A percentile compares a stretch with the other conserved stretches of the same genome.
Evolutionary conservation across 805 yeast species (phyloP).

Genomic region (Lipomyces kockii): DNA sequence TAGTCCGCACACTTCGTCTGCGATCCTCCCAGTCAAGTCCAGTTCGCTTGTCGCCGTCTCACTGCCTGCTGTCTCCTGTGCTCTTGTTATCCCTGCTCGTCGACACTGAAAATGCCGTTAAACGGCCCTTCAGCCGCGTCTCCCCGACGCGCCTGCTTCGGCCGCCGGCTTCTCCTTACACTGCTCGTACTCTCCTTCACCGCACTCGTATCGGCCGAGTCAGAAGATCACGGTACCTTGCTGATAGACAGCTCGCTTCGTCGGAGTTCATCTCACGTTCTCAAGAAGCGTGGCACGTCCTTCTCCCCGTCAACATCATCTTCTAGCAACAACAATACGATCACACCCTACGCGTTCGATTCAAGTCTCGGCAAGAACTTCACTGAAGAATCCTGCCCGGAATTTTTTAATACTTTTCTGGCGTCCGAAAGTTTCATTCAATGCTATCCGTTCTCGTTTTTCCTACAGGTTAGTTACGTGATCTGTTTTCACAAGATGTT

Average conservation of each 20-base stretch:
- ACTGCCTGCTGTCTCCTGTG: background rate
- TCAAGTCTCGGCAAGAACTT: constrained; percentile 42
- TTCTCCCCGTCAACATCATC: background rate
- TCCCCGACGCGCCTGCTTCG: background rate
- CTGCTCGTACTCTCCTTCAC: background rate
- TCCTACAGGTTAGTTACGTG: constrained; percentile 32
- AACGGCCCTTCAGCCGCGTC: background rate
- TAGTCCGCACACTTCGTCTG: too few species aligned
- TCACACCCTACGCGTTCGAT: constrained; percentile 40
- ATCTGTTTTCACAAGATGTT: background rate
- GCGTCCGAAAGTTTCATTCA: constrained; percentile 37
- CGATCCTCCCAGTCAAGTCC: background rate
- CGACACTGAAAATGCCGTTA: background rate
- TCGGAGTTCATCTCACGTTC: background rate
- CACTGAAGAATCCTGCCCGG: constrained; percentile 39
- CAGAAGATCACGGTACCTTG: background rate
- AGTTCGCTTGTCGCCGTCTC: background rate
- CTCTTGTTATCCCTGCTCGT: background rate
- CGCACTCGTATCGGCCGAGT: background rate
- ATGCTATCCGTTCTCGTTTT: constrained; percentile 44
- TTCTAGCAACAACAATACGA: constrained; percentile 3
- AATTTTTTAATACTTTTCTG: constrained; percentile 40
- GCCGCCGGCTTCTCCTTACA: background rate
- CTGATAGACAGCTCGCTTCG: background rate
- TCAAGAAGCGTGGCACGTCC: background rate